Evolutionary conservation across 805 yeast species (phyloP).

Genomic region (Kodamaea hsintzibuensis): DNA sequence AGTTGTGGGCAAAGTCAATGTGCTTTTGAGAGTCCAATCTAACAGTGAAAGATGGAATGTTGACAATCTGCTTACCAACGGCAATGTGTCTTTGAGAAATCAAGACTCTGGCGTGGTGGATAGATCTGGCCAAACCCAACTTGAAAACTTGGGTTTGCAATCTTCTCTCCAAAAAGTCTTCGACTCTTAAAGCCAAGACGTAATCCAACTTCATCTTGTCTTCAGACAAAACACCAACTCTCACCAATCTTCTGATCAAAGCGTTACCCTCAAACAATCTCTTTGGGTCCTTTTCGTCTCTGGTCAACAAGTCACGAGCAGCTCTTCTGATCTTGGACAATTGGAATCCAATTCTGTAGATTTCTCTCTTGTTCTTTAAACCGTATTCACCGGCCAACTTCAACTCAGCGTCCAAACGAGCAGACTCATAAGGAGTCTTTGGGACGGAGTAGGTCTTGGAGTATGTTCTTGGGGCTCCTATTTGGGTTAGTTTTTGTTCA

Average conservation of each 20-base stretch:
- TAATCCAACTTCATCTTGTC: constrained; percentile 99
- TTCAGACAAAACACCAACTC: constrained; percentile 98
- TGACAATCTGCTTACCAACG: constrained; percentile 99
- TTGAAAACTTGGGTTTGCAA: constrained; percentile 99
- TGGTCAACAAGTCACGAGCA: constrained; percentile 99
- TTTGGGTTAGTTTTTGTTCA: background rate
- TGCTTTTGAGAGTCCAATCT: constrained; percentile 99
- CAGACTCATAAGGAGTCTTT: constrained; percentile 98
- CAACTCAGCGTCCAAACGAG: constrained; percentile 99
- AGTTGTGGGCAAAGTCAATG: constrained; percentile 98
- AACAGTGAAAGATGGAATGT: constrained; percentile 98
- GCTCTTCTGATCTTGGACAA: constrained; percentile 99
- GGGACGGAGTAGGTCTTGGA: constrained; percentile 99
- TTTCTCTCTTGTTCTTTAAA: constrained; percentile 99
- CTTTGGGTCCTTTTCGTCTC: constrained; percentile 99
- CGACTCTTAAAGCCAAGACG: constrained; percentile 96
- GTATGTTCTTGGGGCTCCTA: constrained; percentile 98
- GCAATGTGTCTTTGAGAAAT: constrained; percentile 99
- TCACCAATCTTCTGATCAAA: constrained; percentile 97
- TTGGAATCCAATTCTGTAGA: constrained; percentile 99
- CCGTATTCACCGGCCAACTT: constrained; percentile 99
- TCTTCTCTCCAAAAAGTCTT: constrained; percentile 99
- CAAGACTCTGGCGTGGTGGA: constrained; percentile 99
- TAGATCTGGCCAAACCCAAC: constrained; percentile 98
- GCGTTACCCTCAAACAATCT: constrained; percentile 99